Percentiles rank a stretch among this genome's conserved stretches.
Evolutionary conservation across 2,329 filamentous ascomycete genomes (phyloP).

Genomic region (Emmonsia crescens): DNA sequence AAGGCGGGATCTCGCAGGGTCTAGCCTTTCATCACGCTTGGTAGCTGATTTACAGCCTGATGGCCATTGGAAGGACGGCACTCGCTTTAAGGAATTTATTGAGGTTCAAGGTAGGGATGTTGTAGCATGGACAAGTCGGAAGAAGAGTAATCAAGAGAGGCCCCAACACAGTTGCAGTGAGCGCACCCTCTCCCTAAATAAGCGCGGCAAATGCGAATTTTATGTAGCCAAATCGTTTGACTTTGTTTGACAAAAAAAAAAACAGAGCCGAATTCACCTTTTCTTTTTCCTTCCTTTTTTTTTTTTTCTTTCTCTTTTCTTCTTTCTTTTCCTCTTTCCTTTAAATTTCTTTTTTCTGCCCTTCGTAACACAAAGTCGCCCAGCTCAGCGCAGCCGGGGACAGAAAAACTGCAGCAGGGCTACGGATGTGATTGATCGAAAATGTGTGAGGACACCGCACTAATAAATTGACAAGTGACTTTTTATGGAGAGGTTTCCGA

Average conservation of each 20-base stretch:
- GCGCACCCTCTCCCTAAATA: not conserved
- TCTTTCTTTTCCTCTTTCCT: no score
- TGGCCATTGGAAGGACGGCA: not conserved
- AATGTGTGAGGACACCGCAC: slow-evolving; percentile 1
- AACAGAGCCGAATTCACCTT: not conserved
- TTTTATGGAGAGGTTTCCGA: not conserved
- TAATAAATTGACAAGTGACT: not conserved
- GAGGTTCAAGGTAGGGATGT: not conserved
- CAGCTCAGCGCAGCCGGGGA: not conserved
- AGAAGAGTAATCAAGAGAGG: no score
- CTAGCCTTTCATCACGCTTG: slow-evolving; percentile 10
- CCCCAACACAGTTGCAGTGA: no score
- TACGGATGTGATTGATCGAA: slow-evolving; percentile 11
- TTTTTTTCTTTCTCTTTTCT: not conserved
- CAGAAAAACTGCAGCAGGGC: slow-evolving; percentile 3
- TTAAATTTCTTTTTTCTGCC: not conserved
- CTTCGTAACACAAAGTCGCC: not conserved
- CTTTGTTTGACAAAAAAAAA: no score
- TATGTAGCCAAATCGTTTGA: not conserved
- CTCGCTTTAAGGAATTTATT: not conserved
- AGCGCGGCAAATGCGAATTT: slow-evolving; percentile 3
- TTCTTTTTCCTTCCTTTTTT: not conserved
- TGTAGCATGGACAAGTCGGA: not conserved
- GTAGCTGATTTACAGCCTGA: not conserved
- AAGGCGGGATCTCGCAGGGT: slow-evolving; percentile 11